phyloP scores from a whole-genome alignment of 139 green algal species.

The Chlamydomonas sp. region DNA sequence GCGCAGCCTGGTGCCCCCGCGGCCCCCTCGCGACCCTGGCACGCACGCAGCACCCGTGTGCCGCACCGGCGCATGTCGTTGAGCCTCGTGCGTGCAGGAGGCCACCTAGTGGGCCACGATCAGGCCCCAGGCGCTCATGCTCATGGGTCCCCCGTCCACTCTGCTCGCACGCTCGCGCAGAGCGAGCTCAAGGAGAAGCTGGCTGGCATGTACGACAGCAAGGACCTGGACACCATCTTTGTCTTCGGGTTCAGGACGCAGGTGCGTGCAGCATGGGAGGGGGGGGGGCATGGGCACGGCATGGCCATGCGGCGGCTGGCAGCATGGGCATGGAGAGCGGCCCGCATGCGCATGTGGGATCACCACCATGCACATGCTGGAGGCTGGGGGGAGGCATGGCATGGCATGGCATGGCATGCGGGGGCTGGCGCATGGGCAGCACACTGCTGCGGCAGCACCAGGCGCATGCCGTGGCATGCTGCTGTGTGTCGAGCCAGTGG shows the following conservation, averaged over 20 bases:
- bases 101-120: background rate
- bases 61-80: background rate
- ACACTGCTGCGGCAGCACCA: too few relatives aligned
- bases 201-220: conserved; percentile 90
- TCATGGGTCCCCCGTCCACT: background rate
- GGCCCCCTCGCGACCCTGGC: background rate
- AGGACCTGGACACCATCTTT: conserved; percentile 77
- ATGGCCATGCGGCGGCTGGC: background rate
- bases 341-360: background rate
- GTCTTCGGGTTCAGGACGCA: conserved; percentile 97
- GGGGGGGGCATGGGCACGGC: background rate
- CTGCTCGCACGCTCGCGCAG: conserved; percentile 16
- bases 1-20: background rate
- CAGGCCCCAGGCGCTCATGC: background rate
- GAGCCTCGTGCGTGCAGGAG: background rate
- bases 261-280: conserved; percentile 32
- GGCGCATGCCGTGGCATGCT: too few relatives aligned
- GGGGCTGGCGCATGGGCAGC: too few relatives aligned
- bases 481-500: too few relatives aligned
- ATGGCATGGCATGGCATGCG: background rate
- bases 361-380: background rate
- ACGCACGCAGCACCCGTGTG: background rate
- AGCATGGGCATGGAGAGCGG: background rate
- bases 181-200: conserved; percentile 95
- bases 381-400: background rate